Conservation (phyloP, 345 rosid genomes). For the Cardamine occulta region DNA sequence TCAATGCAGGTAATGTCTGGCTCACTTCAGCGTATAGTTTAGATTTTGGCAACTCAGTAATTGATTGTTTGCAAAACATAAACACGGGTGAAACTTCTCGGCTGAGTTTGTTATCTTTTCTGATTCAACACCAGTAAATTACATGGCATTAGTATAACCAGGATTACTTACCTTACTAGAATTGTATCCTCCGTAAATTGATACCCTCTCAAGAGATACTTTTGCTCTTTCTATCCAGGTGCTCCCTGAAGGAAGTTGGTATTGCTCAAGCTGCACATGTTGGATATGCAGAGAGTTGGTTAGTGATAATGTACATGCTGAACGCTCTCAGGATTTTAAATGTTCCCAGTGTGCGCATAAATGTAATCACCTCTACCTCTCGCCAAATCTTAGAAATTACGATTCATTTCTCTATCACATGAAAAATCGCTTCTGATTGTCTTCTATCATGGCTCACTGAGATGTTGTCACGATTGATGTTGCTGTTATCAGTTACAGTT, state of each 20-base stretch:
- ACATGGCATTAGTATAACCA: constrained; percentile 14
- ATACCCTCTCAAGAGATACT: constrained; percentile 18
- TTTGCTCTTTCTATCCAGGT: constrained; percentile 55
- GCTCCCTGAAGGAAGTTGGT: constrained; percentile 94
- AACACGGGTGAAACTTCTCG: constrained; percentile 9
- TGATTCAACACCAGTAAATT: constrained; percentile 7
- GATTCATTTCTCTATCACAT: constrained; percentile 5
- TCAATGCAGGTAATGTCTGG: constrained; percentile 64
- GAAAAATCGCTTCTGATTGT: constrained; percentile 18
- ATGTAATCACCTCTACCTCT: constrained; percentile 54
- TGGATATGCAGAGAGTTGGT: constrained; percentile 74
- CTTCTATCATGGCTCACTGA: not conserved
- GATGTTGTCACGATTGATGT: constrained; percentile 17
- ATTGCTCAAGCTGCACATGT: constrained; percentile 91
- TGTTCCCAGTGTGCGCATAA: constrained; percentile 89
- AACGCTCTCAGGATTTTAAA: constrained; percentile 54
- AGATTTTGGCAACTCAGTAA: not conserved
- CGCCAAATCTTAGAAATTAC: constrained; percentile 18
- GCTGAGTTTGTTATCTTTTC: not conserved
- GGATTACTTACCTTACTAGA: not conserved
- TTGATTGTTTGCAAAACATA: not conserved
- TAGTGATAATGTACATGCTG: constrained; percentile 52
- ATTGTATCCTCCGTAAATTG: constrained; percentile 1
- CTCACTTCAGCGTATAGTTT: constrained; percentile 26
- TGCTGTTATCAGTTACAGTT: constrained; percentile 4